Conservation (phyloP, 2,329 filamentous ascomycete species). For the Botryotinia calthae region DNA sequence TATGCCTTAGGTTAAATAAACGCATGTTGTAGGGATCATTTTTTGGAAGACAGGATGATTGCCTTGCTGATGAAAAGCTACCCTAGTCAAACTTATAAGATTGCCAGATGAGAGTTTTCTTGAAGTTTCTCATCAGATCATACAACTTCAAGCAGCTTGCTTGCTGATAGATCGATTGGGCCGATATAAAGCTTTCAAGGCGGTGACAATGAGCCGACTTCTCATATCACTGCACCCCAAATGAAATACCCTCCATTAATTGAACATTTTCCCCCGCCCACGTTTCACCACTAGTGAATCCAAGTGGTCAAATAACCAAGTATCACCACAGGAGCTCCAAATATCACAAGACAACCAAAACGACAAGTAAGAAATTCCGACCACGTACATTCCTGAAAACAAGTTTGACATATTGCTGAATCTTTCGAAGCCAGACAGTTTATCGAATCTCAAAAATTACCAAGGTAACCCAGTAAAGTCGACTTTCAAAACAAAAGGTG, state of each 20-base stretch:
- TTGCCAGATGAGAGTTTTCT: neutral
- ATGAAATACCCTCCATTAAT: neutral
- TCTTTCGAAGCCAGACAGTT: neutral
- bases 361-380: constrained; percentile 17
- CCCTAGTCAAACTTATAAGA: neutral
- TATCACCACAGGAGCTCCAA: neutral
- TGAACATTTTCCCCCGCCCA: neutral
- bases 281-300: neutral
- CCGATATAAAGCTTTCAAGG: neutral
- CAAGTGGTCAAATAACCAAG: neutral
- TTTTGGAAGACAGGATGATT: neutral
- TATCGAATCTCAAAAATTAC: neutral
- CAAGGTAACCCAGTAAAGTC: neutral
- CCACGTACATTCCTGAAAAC: constrained; percentile 40
- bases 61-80: neutral
- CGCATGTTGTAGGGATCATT: neutral
- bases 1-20: neutral
- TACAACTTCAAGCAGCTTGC: constrained; percentile 14
- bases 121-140: neutral
- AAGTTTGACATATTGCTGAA: constrained; percentile 37
- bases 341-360: constrained; percentile 15
- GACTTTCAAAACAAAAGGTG: constrained; percentile 1
- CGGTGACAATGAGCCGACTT: constrained; percentile 10
- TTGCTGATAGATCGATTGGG: constrained; percentile 2
- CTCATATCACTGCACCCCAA: neutral